A percentile compares a stretch with the other conserved stretches of the same genome.
phyloP scores from a whole-genome alignment of 768 basidiomycete species.

The Multifurca ochricompacta region DNA sequence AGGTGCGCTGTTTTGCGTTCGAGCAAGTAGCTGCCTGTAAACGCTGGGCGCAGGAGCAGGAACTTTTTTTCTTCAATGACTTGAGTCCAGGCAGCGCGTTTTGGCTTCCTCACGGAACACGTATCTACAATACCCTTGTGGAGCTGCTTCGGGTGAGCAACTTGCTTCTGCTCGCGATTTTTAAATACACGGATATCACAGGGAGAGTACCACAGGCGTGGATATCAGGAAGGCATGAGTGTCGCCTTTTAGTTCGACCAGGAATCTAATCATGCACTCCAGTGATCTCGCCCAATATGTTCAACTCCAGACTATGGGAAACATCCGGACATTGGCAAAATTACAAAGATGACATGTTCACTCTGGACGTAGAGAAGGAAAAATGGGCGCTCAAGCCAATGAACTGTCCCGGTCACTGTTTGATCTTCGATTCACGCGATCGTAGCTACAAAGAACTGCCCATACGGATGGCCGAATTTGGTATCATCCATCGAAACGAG shows the following conservation, averaged over 20 bases:
- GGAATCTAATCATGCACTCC: constrained; percentile 4
- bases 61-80: constrained; percentile 98
- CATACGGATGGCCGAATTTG: constrained; percentile 97
- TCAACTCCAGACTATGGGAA: constrained; percentile 93
- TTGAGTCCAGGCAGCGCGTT: constrained; percentile 91
- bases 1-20: constrained; percentile 33
- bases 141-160: constrained; percentile 78
- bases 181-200: constrained; percentile 26
- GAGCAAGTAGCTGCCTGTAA: neutral
- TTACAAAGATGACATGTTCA: constrained; percentile 98
- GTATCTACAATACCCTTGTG: constrained; percentile 91
- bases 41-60: constrained; percentile 62
- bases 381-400: constrained; percentile 95
- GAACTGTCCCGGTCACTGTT: constrained; percentile 97
- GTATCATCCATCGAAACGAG: constrained; percentile 94
- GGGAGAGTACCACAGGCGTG: constrained; percentile 91
- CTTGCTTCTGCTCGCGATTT: constrained; percentile 3
- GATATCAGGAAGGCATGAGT: constrained; percentile 79
- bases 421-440: constrained; percentile 92
- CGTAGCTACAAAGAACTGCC: constrained; percentile 93
- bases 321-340: constrained; percentile 98
- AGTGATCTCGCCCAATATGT: constrained; percentile 99
- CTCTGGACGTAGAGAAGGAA: constrained; percentile 91
- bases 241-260: neutral
- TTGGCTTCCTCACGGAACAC: constrained; percentile 94